Evolutionary conservation across 2,329 filamentous ascomycete genomes (phyloP).

Genomic region (Pseudogymnoascus sp.): DNA sequence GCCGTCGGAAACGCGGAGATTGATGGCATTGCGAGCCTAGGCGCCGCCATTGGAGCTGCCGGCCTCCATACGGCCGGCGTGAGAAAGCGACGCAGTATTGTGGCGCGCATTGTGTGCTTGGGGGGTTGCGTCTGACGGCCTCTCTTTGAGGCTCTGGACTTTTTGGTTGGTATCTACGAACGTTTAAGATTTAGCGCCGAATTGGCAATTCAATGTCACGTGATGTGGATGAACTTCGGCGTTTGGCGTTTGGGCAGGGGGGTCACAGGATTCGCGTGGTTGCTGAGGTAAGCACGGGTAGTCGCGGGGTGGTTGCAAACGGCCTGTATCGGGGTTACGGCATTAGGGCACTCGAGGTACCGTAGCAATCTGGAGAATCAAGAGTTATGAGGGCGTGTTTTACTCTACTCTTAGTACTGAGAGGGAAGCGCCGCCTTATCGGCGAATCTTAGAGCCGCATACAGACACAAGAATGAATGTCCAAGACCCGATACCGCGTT

Average conservation of each 20-base stretch:
- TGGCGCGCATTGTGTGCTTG: conserved; percentile 7
- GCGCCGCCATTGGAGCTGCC: conserved; percentile 2
- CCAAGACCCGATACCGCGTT: not conserved
- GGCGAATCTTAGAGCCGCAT: not conserved
- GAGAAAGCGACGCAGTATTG: conserved; percentile 21
- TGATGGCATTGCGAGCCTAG: not conserved
- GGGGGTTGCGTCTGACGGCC: not conserved
- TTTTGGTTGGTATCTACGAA: conserved; percentile 9
- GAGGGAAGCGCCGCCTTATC: not conserved
- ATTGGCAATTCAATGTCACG: not conserved
- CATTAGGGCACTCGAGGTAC: not conserved
- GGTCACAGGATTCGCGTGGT: not conserved
- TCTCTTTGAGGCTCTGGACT: conserved; percentile 2
- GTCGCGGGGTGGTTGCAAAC: not conserved
- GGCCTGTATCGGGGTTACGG: not conserved
- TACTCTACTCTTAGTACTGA: not conserved
- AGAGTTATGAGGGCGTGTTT: not conserved
- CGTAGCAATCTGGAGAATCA: not conserved
- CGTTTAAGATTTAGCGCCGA: not conserved
- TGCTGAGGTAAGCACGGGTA: not conserved
- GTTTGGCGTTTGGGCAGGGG: not conserved
- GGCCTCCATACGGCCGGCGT: conserved; percentile 21
- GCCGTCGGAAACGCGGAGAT: conserved; percentile 13
- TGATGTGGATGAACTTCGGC: not conserved
- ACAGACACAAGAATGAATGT: not conserved